Evolutionary conservation across 2,329 filamentous ascomycete genomes (phyloP).

Genomic region (Aspergillus sp.): DNA sequence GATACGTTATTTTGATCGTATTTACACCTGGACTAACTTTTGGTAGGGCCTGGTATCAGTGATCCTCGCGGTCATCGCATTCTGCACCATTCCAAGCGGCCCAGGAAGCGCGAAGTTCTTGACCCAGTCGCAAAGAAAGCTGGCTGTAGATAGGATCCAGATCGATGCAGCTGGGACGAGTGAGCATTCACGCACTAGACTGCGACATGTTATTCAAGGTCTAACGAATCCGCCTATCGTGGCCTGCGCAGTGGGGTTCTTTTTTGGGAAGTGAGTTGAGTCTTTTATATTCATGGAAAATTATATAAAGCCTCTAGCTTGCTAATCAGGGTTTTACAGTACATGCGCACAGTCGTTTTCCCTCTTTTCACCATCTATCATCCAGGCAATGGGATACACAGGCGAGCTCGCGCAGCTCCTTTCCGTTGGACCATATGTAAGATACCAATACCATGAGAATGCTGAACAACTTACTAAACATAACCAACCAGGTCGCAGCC

Average conservation of each 20-base stretch:
- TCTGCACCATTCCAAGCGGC: background rate
- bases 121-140: background rate
- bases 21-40: background rate
- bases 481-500: background rate
- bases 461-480: background rate
- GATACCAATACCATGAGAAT: background rate
- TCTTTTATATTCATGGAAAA: too few relatives aligned
- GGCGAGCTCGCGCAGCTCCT: constrained; percentile 11
- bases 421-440: constrained; percentile 10
- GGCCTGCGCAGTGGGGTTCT: constrained; percentile 7
- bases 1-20: too few relatives aligned
- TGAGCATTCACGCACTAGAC: background rate
- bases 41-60: constrained; percentile 4
- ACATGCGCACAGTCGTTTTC: constrained; percentile 12
- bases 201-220: background rate
- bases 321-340: background rate
- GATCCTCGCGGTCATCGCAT: background rate
- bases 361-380: constrained; percentile 12
- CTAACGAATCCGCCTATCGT: background rate
- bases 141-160: background rate
- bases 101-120: constrained; percentile 1
- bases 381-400: constrained; percentile 12
- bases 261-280: constrained; percentile 8
- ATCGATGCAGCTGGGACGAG: constrained; percentile 5
- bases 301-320: background rate